Evolutionary conservation across 1,139 yeast genomes (phyloP), one percentile per base, ranked within the genome.

Genomic region (Debaryomyces udenii): DNA sequence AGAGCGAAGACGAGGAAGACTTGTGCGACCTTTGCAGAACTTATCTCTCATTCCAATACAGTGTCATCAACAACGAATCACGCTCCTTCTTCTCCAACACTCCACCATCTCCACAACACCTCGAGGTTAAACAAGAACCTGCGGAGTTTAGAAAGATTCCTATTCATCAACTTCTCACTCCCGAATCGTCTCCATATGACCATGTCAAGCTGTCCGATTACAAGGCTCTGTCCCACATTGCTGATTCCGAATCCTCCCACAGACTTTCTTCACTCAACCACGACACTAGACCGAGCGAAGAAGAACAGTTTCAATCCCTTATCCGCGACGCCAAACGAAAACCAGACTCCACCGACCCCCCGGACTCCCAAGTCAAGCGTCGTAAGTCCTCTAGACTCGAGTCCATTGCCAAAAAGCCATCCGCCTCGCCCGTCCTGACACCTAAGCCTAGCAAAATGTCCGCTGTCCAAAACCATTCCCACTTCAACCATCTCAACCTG

Each of bases 1-100:
- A 52, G 9, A 55, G 52, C 5, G 70, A 61, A 4, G 70, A 65
- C 1, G 73, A 65, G 28, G 76, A 70, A 37, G 59, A 55, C 17
- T 53, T 70, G 33, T 73, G 78, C 55, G 74, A 63, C 35, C 43
- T 58, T 4, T 73, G 78, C 49, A 61, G 69, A 37, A 69, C 76
- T 2, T 63, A 66, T 40, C 54, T 70, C 14, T 61, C 70, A 0
- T 69, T 64, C 48, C 71, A 65, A 39, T 71, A 66, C 47, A 66
- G 72, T 50, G 50, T 58, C 16, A 53, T 68, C 33, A 57, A 64
- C 44, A 67, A 67, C 40, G 41, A 51, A 18, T 43, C 45, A n/a
- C 66, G 57, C 35, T 45, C 59, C 5, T 68, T 65, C 27, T 33
- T 41, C 20, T 10, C 27, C 6, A 18, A 20, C 9, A 11, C n/a